A percentile compares a stretch with the other conserved stretches of the same genome.
phyloP scores from a whole-genome alignment of 2,329 filamentous ascomycete genomes.

The Cytospora piceae region DNA sequence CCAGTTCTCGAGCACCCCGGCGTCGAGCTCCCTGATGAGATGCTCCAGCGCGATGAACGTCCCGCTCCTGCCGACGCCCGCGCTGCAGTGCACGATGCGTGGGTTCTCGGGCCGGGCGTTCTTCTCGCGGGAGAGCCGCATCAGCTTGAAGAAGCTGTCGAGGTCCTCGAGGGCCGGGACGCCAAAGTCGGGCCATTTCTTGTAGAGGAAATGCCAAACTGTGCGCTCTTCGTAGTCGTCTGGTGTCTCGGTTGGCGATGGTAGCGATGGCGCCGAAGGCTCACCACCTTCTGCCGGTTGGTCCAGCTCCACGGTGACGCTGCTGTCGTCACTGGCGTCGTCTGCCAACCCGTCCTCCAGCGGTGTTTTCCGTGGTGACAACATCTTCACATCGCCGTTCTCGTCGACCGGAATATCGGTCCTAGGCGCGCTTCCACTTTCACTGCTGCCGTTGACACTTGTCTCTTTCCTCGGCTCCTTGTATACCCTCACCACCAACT shows the following conservation, averaged over 20 bases:
- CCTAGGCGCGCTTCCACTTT: constrained; percentile 5
- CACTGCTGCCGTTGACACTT: constrained; percentile 2
- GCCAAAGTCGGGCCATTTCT: constrained; percentile 87
- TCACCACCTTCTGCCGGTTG: not conserved
- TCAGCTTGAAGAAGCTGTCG: constrained; percentile 68
- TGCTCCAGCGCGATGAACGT: constrained; percentile 98
- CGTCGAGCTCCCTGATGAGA: constrained; percentile 78
- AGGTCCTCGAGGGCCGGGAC: constrained; percentile 73
- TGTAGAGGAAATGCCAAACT: constrained; percentile 85
- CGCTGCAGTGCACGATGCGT: constrained; percentile 84
- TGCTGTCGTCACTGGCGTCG: constrained; percentile 10
- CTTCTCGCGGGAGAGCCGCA: constrained; percentile 67
- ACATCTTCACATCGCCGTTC: constrained; percentile 30
- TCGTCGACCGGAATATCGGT: constrained; percentile 14
- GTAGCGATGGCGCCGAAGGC: not conserved
- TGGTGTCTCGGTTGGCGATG: constrained; percentile 28
- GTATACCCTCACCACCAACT: constrained; percentile 62
- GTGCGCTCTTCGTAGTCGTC: constrained; percentile 57
- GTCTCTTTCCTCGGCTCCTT: constrained; percentile 32
- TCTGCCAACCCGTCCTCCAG: not conserved
- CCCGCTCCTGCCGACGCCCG: constrained; percentile 89
- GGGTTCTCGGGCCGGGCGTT: constrained; percentile 65
- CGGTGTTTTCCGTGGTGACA: constrained; percentile 24
- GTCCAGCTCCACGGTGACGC: constrained; percentile 15
- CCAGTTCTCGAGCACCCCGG: constrained; percentile 65